These are phyloP conservation scores for Phoma sp. DNA, from an alignment of 2,329 filamentous ascomycete species.

Conservation along the genomic window DNA sequence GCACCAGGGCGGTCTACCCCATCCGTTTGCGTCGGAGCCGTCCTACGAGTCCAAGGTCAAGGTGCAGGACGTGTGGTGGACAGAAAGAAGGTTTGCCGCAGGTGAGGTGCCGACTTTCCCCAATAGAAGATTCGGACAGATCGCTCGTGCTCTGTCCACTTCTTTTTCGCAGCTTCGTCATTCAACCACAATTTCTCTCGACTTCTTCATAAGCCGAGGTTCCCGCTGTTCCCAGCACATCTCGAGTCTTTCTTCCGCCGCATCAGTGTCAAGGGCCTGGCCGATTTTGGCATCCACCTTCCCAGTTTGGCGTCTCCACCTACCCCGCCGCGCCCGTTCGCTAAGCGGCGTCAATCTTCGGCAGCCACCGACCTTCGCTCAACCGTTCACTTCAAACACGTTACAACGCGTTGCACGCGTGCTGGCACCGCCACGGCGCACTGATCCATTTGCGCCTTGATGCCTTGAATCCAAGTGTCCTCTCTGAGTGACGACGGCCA, in stretches of 20 bases:
- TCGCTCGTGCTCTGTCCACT: constrained; percentile 4
- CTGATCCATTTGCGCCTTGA: constrained; percentile 19
- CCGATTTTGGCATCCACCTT: constrained; percentile 12
- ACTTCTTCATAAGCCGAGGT: constrained; percentile 15
- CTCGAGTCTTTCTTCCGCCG: background rate
- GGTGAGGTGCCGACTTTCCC: constrained; percentile 13
- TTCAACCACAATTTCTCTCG: constrained; percentile 6
- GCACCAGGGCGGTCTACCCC: background rate
- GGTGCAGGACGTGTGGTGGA: background rate
- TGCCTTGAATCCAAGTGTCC: constrained; percentile 11
- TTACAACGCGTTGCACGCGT: constrained; percentile 20
- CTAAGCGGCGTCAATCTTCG: constrained; percentile 19
- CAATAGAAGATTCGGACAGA: constrained; percentile 8
- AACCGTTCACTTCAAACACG: constrained; percentile 19
- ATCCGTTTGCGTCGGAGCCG: constrained; percentile 8
- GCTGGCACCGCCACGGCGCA: constrained; percentile 15
- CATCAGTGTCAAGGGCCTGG: constrained; percentile 8
- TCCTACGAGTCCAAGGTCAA: background rate
- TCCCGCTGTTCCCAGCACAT: background rate
- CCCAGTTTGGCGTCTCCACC: constrained; percentile 16
- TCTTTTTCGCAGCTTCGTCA: constrained; percentile 12
- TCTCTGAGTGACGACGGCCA: constrained; percentile 13
- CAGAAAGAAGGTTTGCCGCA: constrained; percentile 19
- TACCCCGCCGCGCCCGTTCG: constrained; percentile 17
- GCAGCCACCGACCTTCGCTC: constrained; percentile 20